These are phyloP conservation scores for Trichoderma orchidacearum DNA, from an alignment of 495 filamentous ascomycete genomes.

Conservation along the genomic window DNA sequence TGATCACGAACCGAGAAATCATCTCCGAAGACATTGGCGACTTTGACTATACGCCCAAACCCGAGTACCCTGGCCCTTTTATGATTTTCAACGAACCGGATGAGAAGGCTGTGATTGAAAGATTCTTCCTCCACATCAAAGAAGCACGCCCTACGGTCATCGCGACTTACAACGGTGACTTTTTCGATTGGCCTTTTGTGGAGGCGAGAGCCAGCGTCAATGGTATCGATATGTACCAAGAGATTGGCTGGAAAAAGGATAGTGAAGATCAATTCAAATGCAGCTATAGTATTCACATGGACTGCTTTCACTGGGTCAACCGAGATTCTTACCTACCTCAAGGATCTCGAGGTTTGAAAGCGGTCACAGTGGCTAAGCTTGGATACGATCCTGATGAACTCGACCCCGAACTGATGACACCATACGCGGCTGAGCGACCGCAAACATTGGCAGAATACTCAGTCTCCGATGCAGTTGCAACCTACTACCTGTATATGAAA, in stretches of 20 bases:
- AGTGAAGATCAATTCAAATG: conserved; percentile 92
- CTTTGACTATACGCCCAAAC: conserved; percentile 96
- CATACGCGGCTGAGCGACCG: conserved; percentile 79
- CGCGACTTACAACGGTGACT: conserved; percentile 99
- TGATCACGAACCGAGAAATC: conserved; percentile 97
- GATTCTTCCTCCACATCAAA: conserved; percentile 94
- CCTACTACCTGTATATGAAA: conserved; percentile 99
- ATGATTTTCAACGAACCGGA: conserved; percentile 97
- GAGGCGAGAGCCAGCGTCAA: conserved; percentile 82
- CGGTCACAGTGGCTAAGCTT: conserved; percentile 92
- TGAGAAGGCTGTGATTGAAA: conserved; percentile 73
- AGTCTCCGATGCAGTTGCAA: conserved; percentile 96
- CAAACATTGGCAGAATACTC: conserved; percentile 96
- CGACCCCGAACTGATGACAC: conserved; percentile 96
- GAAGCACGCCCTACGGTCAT: conserved; percentile 91
- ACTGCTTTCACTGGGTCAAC: conserved; percentile 98
- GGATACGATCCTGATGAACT: conserved; percentile 98
- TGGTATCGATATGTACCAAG: conserved; percentile 98
- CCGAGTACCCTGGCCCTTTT: conserved; percentile 88
- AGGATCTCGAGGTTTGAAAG: conserved; percentile 93
- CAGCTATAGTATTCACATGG: conserved; percentile 94
- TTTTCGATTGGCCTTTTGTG: conserved; percentile 99
- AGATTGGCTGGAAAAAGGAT: conserved; percentile 93
- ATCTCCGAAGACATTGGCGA: conserved; percentile 95
- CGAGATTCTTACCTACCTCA: conserved; percentile 97